These are phyloP conservation scores for Acacia melanoxylon DNA, from an alignment of 306 rosid species.

Conservation along the genomic window DNA sequence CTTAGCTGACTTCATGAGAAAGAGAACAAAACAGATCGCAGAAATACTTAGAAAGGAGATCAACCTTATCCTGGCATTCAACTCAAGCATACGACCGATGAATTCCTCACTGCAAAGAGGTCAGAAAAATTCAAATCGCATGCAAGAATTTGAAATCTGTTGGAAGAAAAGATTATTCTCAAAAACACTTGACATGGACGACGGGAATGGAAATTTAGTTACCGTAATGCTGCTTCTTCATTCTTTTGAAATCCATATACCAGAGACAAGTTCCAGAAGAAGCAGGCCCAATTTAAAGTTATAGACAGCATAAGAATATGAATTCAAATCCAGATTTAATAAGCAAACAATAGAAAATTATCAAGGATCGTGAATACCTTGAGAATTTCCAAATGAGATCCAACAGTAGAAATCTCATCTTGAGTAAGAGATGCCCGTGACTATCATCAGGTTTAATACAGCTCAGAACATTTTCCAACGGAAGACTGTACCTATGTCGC, in stretches of 20 bases:
- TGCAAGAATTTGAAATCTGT: not conserved
- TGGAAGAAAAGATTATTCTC: not conserved
- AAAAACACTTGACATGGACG: not conserved
- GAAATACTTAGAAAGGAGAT: constrained; percentile 9
- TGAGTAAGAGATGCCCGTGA: constrained; percentile 66
- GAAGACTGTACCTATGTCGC: constrained; percentile 6
- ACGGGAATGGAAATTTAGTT: not conserved
- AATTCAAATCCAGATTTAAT: not conserved
- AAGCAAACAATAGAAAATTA: not conserved
- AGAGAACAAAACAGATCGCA: not conserved
- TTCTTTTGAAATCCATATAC: constrained; percentile 5
- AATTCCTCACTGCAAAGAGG: constrained; percentile 36
- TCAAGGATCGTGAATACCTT: constrained; percentile 36
- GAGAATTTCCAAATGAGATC: constrained; percentile 65
- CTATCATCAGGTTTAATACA: constrained; percentile 36
- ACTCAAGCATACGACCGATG: constrained; percentile 33
- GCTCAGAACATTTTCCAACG: constrained; percentile 9
- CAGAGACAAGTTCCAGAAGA: constrained; percentile 32
- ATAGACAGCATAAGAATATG: constrained; percentile 9
- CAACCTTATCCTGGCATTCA: constrained; percentile 51
- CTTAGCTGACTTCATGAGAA: not conserved
- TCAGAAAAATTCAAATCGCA: not conserved
- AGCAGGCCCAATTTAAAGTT: constrained; percentile 10
- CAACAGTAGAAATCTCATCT: constrained; percentile 49
- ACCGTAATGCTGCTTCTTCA: constrained; percentile 20